phyloP scores from a whole-genome alignment of 169 alveolate species.

The Cryptosporidium meleagridis region DNA sequence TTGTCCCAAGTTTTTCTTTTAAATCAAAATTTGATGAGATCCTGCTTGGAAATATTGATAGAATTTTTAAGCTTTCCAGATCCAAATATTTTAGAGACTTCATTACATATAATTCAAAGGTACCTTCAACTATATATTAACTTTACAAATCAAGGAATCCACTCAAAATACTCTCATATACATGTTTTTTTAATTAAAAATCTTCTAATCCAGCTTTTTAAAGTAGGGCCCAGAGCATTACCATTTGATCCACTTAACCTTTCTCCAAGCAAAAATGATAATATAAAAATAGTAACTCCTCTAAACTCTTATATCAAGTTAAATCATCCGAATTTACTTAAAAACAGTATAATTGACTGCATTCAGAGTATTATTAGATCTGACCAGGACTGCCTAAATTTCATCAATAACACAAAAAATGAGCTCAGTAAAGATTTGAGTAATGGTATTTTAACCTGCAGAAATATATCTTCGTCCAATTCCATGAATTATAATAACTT shows the following conservation, averaged over 20 bases:
- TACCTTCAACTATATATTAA: constrained; percentile 24
- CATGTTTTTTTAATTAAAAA: constrained; percentile 16
- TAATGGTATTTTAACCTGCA: background rate
- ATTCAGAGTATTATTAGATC: constrained; percentile 32
- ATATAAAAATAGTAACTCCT: constrained; percentile 29
- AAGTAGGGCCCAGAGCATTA: background rate
- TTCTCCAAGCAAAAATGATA: constrained; percentile 3
- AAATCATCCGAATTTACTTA: constrained; percentile 13
- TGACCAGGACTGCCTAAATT: constrained; percentile 2
- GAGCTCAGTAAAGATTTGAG: constrained; percentile 20
- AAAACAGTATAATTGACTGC: background rate
- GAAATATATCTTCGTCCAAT: background rate
- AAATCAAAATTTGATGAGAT: constrained; percentile 4
- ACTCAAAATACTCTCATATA: background rate
- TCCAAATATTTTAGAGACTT: constrained; percentile 26
- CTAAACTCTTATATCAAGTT: constrained; percentile 16
- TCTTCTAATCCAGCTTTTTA: constrained; percentile 7
- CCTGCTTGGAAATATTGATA: constrained; percentile 15
- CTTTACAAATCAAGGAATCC: constrained; percentile 1
- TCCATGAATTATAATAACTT: background rate
- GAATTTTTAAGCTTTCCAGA: constrained; percentile 29
- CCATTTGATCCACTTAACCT: constrained; percentile 58
- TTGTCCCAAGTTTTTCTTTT: constrained; percentile 12
- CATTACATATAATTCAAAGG: constrained; percentile 33
- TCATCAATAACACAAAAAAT: constrained; percentile 1